Evolutionary conservation across 1,284 basidiomycete genomes (phyloP), one percentile per base, ranked within the genome.

Genomic region (Xerocomus cyaneibrunnescens): DNA sequence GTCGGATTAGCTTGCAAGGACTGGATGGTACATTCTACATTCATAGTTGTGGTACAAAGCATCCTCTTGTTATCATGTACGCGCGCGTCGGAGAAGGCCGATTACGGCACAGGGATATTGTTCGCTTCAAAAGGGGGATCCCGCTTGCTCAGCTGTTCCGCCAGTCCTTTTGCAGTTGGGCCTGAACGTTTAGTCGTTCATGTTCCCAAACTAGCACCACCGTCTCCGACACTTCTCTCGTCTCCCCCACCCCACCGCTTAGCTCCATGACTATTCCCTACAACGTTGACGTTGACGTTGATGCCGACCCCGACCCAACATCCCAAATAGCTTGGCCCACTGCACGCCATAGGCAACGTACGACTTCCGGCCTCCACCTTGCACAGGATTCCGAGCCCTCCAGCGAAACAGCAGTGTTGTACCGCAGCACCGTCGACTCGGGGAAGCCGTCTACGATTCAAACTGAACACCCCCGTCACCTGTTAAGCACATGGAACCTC

Each of bases 301-400:
- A 84, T 63, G 72, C 76, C 17, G 84, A 87, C 67, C 79, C 84
- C 12, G 79, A 89, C 65, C 84, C 85, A 12, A 87, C 85, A 1
- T 84, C 81, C 10, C 87, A 88, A 66, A 82, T 89, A 45, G 68
- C 87, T 35, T 90, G 87, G 87, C 88, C 87, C 32, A 76, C 65
- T 25, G 64, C 79, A 8, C 74, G 80, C 34, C 74, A 72, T 36
- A 74, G 74, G 47, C 68, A 65, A 60, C 57, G 60, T 28, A 56
- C 63, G 43, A 25, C 56, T 2, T 70, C 69, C 1, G 54, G 47
- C 25, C 53, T 53, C 16, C 55, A 64, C 52, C 56, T 57, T 40
- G 59, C 69, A 51, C 57, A 61, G 31, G 50, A 22, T 14, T 51
- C 56, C 6, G 51, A 50, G 16, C 52, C 51, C 38, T 47, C 57